Base-by-base conservation (phyloP, 2,329 filamentous ascomycete species). In the Aurifilum marmelostoma region DNA sequence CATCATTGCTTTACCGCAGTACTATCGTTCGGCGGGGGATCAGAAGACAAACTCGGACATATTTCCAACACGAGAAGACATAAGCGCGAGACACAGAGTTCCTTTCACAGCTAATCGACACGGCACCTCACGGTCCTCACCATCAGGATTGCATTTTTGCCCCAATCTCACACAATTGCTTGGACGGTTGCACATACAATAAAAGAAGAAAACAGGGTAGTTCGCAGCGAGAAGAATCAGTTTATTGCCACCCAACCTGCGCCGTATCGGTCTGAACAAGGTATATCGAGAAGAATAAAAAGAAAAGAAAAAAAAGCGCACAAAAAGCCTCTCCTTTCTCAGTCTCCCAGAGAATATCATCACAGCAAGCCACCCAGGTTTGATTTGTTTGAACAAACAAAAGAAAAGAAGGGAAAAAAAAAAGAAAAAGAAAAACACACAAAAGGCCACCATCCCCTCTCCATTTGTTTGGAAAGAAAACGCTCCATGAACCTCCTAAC, bases 361-460 rank as follows among this genome's bases (percentile, higher is more conserved):
- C 56, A 59, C 56, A 59, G 21, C 32, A 59, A 59, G 56, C 56
- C 56, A n/a, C 56, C 56, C 56, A 29, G 56, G 56, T 59, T 34
- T n/a, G 29, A 7, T 27, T 29, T 56, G 52, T 27, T 29, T 47
- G 43, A 32, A 56, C 24, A 56, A 27, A 41, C 21, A 62, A 24
- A 62, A 18, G 16, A 41, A 43, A 24, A 61, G n/a, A 61, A 61
- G n/a, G n/a, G n/a, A 43, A 12, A 54, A 12, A 54, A 29, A 54
- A 1, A 16, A 56, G n/a, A 61, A 43, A 12, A 54, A 12, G 29
- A 29, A 54, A 1, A 16, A 56, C 12, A 56, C 50, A 54, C 52
- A 56, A 18, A 18, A 8, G 27, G 4, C 24, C 50, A 29, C 14
- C 34, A 34, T 8, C 34, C 34, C 34, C 24, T 24, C 27, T 8